Evolutionary conservation across 2,329 filamentous ascomycete genomes (phyloP), one percentile per base, ranked within the genome.

Genomic region (Tolypocladium cylindrosporum): DNA sequence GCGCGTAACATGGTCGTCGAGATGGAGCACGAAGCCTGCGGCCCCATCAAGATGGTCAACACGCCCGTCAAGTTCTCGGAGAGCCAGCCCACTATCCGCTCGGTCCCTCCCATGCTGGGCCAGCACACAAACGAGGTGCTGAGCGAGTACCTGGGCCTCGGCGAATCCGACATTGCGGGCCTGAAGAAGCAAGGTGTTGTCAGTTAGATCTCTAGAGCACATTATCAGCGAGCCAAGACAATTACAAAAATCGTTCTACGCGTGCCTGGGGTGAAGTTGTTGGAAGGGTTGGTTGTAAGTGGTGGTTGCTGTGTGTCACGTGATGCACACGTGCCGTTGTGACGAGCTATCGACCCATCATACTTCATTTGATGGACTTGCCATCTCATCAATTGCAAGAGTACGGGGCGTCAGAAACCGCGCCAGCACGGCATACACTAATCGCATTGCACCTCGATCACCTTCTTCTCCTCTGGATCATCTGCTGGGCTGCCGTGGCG

Each of bases 21-120:
- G 68, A 78, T 97, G 51, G 83, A 96, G 0, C 94, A 99, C 69
- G 83, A 83, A 6, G 78, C 80, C 9, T 97, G 93, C 70, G 94
- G 94, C 0, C 82, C 87, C 0, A 87, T 99, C 62, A 92, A 91
- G 73, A 77, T 99, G 68, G 88, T 99, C 57, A 97, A 96, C 67
- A 95, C 91, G 0, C 94, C 94, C 0, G 87, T 99, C 59, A 99
- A 99, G 71, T 96, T 91, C 71, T 96, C 91, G 6, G 85, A 92
- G 64, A 89, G 88, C 34, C 85, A 82, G 64, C 91, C 92, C 0
- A 82, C 84, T 4, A 85, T 96, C 43, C 80, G 93, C 40, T 87
- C 79, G 4, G 83, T 89, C 34, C 94, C 94, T 21, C 94, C 94
- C 1, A 89, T 87, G 9, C 75, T 99, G 40, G 94, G 92, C 0